Evolutionary conservation across 1,284 basidiomycete species (phyloP).

Genomic region (Pyrrhoderma lamaoense): DNA sequence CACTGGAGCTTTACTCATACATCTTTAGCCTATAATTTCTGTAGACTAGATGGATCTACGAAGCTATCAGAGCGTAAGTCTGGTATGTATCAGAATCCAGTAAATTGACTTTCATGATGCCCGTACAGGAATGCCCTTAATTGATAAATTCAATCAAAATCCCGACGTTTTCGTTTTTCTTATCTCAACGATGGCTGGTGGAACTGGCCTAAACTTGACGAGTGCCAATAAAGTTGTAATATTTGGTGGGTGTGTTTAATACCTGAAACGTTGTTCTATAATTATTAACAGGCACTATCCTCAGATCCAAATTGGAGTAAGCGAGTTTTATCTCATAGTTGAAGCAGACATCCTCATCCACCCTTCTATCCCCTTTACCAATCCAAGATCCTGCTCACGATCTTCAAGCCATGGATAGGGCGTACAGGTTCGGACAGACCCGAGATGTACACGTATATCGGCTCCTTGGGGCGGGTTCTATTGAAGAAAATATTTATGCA

Average conservation of each 20-base stretch:
- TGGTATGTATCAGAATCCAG: neutral
- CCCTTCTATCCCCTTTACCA: too few species aligned
- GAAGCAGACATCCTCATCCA: too few species aligned
- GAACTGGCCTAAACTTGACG: slow-evolving; percentile 69
- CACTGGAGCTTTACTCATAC: neutral
- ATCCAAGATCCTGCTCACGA: slow-evolving; percentile 88
- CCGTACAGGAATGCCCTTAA: slow-evolving; percentile 64
- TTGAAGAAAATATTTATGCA: slow-evolving; percentile 81
- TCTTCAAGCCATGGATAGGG: slow-evolving; percentile 83
- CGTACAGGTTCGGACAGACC: slow-evolving; percentile 83
- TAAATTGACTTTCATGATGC: neutral
- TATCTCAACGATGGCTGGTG: slow-evolving; percentile 73
- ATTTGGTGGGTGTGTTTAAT: slow-evolving; percentile 66
- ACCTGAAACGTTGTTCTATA: neutral
- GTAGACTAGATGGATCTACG: slow-evolving; percentile 68
- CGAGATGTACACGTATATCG: slow-evolving; percentile 83
- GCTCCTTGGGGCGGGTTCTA: slow-evolving; percentile 77
- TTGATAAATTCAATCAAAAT: slow-evolving; percentile 77
- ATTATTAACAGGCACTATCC: neutral
- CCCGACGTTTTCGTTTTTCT: slow-evolving; percentile 68
- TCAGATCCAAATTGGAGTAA: slow-evolving; percentile 84
- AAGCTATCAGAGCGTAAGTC: slow-evolving; percentile 55
- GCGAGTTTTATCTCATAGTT: too few species aligned
- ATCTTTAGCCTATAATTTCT: slow-evolving; percentile 50
- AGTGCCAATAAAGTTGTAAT: slow-evolving; percentile 82